Percentiles rank a stretch among this genome's conserved stretches.
Evolutionary conservation across 371 early-diverging fungal genomes (phyloP).

Genomic region (Sporodiniella umbellata): DNA sequence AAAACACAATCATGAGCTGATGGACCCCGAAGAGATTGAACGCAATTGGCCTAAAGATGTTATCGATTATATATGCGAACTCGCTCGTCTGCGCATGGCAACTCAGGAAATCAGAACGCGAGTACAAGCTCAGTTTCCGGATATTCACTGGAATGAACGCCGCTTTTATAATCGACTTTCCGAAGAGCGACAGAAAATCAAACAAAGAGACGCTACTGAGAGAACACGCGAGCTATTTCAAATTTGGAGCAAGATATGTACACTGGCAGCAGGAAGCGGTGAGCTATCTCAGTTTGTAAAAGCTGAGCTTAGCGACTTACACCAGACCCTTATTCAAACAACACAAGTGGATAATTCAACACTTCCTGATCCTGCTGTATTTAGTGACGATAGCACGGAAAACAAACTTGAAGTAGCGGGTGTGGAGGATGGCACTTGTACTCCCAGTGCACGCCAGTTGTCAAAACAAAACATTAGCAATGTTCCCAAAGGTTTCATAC

Average conservation of each 20-base stretch:
- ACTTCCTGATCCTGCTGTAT: slow-evolving; percentile 8
- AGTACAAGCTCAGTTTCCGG: slow-evolving; percentile 52
- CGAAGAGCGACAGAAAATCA: slow-evolving; percentile 58
- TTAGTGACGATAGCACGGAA: not conserved
- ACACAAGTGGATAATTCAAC: slow-evolving; percentile 27
- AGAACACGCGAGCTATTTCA: slow-evolving; percentile 37
- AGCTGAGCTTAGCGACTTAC: slow-evolving; percentile 21
- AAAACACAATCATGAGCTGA: slow-evolving; percentile 57
- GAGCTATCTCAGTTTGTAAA: slow-evolving; percentile 38
- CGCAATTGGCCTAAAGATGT: slow-evolving; percentile 57
- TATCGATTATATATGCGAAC: slow-evolving; percentile 49
- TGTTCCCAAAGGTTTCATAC: slow-evolving; percentile 29
- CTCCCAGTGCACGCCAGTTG: not conserved
- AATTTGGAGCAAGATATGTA: slow-evolving; percentile 34
- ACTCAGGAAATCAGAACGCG: slow-evolving; percentile 57
- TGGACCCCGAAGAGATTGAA: slow-evolving; percentile 54
- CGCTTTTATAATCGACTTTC: slow-evolving; percentile 63
- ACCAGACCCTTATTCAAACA: slow-evolving; percentile 38
- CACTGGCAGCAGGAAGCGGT: slow-evolving; percentile 37
- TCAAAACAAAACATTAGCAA: slow-evolving; percentile 8
- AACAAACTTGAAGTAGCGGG: not conserved
- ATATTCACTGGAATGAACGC: slow-evolving; percentile 60
- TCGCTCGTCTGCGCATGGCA: slow-evolving; percentile 46
- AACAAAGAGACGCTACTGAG: slow-evolving; percentile 42
- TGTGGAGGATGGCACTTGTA: not conserved